Evolutionary conservation across 1,284 basidiomycete genomes (phyloP).

Genomic region (Anthracocystis setariae): DNA sequence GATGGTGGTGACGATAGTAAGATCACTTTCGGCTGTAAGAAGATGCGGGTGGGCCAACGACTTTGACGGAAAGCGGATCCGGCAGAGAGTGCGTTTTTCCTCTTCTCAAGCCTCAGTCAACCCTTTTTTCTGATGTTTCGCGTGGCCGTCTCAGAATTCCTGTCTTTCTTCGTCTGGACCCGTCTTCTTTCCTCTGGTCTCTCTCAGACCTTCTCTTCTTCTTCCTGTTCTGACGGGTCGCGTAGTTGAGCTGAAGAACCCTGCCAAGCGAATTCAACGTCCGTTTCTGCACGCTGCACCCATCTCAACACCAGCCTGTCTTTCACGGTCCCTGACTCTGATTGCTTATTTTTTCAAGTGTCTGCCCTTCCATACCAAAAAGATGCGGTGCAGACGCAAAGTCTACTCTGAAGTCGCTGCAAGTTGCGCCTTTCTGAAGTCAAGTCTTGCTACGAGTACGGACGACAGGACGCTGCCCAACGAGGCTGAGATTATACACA

Average conservation of each 20-base stretch:
- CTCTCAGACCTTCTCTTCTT: too few species aligned
- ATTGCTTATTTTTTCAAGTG: not conserved
- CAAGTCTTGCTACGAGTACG: too few species aligned
- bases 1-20: conserved; percentile 1
- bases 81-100: not conserved
- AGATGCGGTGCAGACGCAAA: too few species aligned
- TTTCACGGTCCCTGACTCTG: not conserved
- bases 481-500: too few species aligned
- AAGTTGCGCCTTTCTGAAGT: too few species aligned
- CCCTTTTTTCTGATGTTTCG: not conserved
- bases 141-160: not conserved
- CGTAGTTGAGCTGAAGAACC: too few species aligned
- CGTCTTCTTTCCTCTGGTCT: not conserved
- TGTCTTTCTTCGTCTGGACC: not conserved
- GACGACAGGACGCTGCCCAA: too few species aligned
- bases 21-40: not conserved
- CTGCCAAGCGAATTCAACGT: too few species aligned
- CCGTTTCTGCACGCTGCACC: too few species aligned
- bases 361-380: not conserved
- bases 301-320: too few species aligned
- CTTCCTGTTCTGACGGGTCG: not conserved
- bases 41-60: not conserved
- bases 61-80: not conserved
- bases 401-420: too few species aligned
- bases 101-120: not conserved